Evolutionary conservation across 192 early-diverging fungal genomes (phyloP).

Genomic region (Backusella psychrophila): DNA sequence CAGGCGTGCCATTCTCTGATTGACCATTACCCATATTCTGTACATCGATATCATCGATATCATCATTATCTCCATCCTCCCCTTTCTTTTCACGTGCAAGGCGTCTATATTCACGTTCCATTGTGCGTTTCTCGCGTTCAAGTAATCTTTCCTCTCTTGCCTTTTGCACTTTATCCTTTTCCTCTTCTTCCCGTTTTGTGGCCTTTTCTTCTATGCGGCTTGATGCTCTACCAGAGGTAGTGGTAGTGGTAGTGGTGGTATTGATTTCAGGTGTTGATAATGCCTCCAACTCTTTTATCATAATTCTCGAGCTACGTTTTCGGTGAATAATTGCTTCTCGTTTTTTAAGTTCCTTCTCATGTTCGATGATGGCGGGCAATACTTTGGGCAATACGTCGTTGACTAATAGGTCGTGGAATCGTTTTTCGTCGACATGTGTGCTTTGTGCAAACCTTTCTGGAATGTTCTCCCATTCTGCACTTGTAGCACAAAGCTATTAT

Average conservation of each 20-base stretch:
- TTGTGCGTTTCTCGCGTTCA: slow-evolving; percentile 36
- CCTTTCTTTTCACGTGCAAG: slow-evolving; percentile 15
- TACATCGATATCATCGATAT: background rate
- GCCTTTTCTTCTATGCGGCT: slow-evolving; percentile 28
- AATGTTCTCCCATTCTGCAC: slow-evolving; percentile 64
- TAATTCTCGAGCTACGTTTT: slow-evolving; percentile 62
- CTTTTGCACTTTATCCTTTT: slow-evolving; percentile 22
- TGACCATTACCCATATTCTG: background rate
- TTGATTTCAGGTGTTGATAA: slow-evolving; percentile 29
- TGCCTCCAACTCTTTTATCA: slow-evolving; percentile 56
- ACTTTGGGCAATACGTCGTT: slow-evolving; percentile 60
- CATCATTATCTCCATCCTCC: background rate
- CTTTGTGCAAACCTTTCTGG: slow-evolving; percentile 54
- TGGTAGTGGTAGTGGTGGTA: background rate
- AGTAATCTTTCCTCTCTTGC: slow-evolving; percentile 26
- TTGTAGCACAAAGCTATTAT: slow-evolving; percentile 50
- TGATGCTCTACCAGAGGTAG: background rate
- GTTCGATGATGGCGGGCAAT: slow-evolving; percentile 51
- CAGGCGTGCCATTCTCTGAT: slow-evolving; percentile 5
- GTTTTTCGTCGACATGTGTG: slow-evolving; percentile 53
- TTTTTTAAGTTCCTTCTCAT: slow-evolving; percentile 52
- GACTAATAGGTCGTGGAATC: slow-evolving; percentile 51
- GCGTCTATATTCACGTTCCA: slow-evolving; percentile 32
- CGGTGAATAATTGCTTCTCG: slow-evolving; percentile 56
- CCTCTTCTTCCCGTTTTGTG: slow-evolving; percentile 29